phyloP scores from a whole-genome alignment of 495 filamentous ascomycete species.

The Podospora sp. region DNA sequence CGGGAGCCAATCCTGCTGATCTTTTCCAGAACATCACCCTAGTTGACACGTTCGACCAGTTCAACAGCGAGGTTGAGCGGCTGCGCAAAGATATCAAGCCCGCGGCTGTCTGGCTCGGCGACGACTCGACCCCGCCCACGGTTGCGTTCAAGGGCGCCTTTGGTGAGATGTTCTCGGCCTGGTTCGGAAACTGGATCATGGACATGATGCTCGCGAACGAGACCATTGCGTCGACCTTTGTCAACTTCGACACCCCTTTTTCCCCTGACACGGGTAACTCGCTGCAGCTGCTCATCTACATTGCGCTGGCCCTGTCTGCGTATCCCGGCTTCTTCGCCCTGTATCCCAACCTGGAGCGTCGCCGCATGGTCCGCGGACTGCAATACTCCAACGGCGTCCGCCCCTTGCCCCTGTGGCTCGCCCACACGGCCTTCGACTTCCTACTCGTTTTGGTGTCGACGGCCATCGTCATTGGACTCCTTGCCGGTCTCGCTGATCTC shows the following conservation, averaged over 20 bases:
- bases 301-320: constrained; percentile 71
- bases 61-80: constrained; percentile 63
- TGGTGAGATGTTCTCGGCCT: constrained; percentile 47
- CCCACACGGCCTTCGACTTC: constrained; percentile 80
- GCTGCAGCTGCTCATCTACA: constrained; percentile 79
- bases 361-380: constrained; percentile 74
- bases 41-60: constrained; percentile 66
- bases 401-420: constrained; percentile 72
- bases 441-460: constrained; percentile 61
- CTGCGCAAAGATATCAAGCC: constrained; percentile 70
- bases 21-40: constrained; percentile 52
- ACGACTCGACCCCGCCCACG: constrained; percentile 54
- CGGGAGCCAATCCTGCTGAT: constrained; percentile 20
- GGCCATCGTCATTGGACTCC: constrained; percentile 61
- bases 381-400: constrained; percentile 86
- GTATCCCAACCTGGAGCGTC: constrained; percentile 79
- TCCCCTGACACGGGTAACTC: constrained; percentile 64
- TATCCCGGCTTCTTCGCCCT: constrained; percentile 85
- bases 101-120: constrained; percentile 74
- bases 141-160: constrained; percentile 62
- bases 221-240: constrained; percentile 66
- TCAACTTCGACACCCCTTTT: constrained; percentile 71
- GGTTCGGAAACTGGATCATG: constrained; percentile 73
- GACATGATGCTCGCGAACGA: constrained; percentile 66
- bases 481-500: constrained; percentile 59